Percentiles rank a stretch among this genome's conserved stretches.
phyloP scores from a whole-genome alignment of 495 filamentous ascomycete genomes.

The Penicillium canariense region DNA sequence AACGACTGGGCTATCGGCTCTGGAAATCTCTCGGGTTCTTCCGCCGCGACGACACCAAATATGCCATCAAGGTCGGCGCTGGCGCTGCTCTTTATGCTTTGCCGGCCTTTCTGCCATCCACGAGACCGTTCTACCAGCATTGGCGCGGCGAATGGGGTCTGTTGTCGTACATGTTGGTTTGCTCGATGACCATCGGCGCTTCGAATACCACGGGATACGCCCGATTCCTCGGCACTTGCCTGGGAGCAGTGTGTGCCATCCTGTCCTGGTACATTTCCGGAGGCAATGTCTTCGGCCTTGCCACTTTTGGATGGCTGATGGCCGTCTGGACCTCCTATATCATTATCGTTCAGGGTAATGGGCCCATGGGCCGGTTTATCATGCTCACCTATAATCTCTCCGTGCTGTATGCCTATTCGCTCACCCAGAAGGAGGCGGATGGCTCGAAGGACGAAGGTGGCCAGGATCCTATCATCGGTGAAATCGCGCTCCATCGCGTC shows the following conservation, averaged over 20 bases:
- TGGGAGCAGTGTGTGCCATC: conserved; percentile 75
- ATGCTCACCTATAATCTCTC: conserved; percentile 97
- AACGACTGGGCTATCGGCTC: conserved; percentile 47
- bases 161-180: conserved; percentile 96
- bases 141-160: conserved; percentile 98
- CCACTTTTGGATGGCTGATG: conserved; percentile 76
- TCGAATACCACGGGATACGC: conserved; percentile 87
- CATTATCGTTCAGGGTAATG: conserved; percentile 78
- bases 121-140: conserved; percentile 74
- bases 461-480: conserved; percentile 72
- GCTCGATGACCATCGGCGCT: conserved; percentile 93
- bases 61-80: conserved; percentile 87
- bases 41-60: conserved; percentile 67
- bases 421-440: conserved; percentile 70
- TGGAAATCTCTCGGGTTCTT: conserved; percentile 59
- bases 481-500: conserved; percentile 89
- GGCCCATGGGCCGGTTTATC: conserved; percentile 88
- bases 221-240: conserved; percentile 82
- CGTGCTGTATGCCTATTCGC: conserved; percentile 88
- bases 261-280: conserved; percentile 71
- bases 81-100: conserved; percentile 86
- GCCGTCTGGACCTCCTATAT: conserved; percentile 83
- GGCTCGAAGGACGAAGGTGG: conserved; percentile 82
- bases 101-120: conserved; percentile 76
- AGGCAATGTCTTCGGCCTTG: conserved; percentile 70